Evolutionary conservation across 179 eudicot genomes (phyloP), one percentile per base, ranked within the genome.

Genomic region (Silene vulgaris): DNA sequence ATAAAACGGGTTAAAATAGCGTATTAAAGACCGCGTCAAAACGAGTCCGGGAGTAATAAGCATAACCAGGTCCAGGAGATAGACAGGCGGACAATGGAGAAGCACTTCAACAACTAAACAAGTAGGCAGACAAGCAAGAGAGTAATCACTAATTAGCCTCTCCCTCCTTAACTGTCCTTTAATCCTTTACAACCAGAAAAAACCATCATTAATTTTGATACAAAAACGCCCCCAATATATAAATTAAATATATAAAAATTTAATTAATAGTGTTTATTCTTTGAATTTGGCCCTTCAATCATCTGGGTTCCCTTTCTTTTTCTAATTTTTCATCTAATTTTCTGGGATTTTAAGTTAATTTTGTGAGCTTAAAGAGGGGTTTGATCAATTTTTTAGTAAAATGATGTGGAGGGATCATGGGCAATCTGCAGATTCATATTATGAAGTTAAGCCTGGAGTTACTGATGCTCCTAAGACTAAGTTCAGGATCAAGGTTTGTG

Each of bases 401-500:
- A 83, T 71, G 78, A 82, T 90, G 91, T 92, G 93, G 92, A 84
- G 87, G 81, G 93, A 89, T 72, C 82, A 87, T 23, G 97, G 96
- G 6, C 81, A 85, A 65, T 85, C 97, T 74, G 86, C 96, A 75
- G 98, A 94, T 84, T 83, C 88, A 54, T 94, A 85, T 74, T 91
- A 94, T 81, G 80, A 88, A 86, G 88, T 90, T 71, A 87, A 91
- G 45, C 84, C 97, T 61, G 98, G 92, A 75, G 86, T 86, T 74
- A 84, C 88, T 29, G 96, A 91, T 88, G 96, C 88, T 77, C 97
- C 96, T 4, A 81, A 90, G 76, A 87, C 92, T 87, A 91, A 87
- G 80, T 94, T 94, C 81, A 91, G 89, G 82, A 92, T 94, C 84
- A 92, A 89, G 97, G 98, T 93, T 77, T 76, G 85, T 86, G 45